Conservation (phyloP, 352 stramenopile species). For the Globisporangium alternatum region DNA sequence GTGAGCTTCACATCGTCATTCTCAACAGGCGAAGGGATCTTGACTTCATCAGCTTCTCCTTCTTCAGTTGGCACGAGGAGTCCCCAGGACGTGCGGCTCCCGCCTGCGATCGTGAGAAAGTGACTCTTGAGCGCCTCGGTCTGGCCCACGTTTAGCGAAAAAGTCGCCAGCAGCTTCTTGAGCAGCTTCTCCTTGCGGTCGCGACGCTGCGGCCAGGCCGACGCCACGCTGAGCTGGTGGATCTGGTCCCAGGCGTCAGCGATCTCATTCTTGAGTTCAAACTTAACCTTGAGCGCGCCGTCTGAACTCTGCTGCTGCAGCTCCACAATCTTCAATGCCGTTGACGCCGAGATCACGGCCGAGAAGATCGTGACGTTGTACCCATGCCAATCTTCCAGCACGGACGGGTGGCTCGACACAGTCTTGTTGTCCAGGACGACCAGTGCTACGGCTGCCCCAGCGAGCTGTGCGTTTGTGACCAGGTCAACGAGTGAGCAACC, state of each 20-base stretch:
- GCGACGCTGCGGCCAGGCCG: conserved; percentile 45
- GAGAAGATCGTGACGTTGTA: conserved; percentile 74
- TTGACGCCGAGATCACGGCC: conserved; percentile 34
- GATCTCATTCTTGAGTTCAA: conserved; percentile 39
- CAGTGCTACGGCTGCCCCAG: conserved; percentile 37
- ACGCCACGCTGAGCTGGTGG: conserved; percentile 25
- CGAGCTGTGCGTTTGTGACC: conserved; percentile 42
- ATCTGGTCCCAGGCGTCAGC: conserved; percentile 54
- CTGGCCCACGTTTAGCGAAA: conserved; percentile 25
- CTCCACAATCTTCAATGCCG: conserved; percentile 22
- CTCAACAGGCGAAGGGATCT: not conserved
- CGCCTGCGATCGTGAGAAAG: conserved; percentile 38
- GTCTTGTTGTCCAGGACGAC: conserved; percentile 23
- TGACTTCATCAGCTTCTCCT: not conserved
- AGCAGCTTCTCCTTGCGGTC: conserved; percentile 36
- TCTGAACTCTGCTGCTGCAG: conserved; percentile 9
- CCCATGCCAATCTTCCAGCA: conserved; percentile 45
- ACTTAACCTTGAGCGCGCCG: conserved; percentile 19
- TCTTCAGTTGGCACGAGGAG: conserved; percentile 12
- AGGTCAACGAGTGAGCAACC: conserved; percentile 39
- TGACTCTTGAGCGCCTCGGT: conserved; percentile 33
- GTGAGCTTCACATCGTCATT: conserved; percentile 3
- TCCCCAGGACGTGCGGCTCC: conserved; percentile 37
- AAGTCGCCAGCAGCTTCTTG: conserved; percentile 17
- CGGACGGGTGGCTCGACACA: conserved; percentile 30